Percentiles rank a stretch among this genome's conserved stretches.
phyloP scores from a whole-genome alignment of 2,329 filamentous ascomycete species.

The Helotiales sp. region DNA sequence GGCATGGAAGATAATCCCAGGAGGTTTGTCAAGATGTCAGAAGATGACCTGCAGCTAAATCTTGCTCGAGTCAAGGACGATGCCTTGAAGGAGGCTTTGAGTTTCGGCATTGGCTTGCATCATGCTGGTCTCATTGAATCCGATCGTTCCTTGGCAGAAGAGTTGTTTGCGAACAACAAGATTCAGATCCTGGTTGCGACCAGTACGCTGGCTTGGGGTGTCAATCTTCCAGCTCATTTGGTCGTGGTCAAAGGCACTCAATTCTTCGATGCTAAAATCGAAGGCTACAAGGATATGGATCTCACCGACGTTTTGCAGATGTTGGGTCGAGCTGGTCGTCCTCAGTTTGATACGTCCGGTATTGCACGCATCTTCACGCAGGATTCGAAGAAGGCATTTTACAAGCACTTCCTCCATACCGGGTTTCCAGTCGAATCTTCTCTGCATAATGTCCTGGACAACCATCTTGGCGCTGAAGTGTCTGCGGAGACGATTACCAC shows the following conservation, averaged over 20 bases:
- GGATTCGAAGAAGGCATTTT: constrained; percentile 97
- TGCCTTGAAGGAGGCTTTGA: constrained; percentile 87
- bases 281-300: constrained; percentile 99
- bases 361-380: constrained; percentile 98
- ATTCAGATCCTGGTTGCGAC: constrained; percentile 96
- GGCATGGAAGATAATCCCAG: constrained; percentile 98
- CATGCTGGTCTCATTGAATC: constrained; percentile 96
- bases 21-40: constrained; percentile 89
- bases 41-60: constrained; percentile 88
- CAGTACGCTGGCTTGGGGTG: constrained; percentile 95
- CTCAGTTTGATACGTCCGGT: constrained; percentile 93
- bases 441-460: constrained; percentile 92
- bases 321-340: constrained; percentile 91
- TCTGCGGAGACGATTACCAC: constrained; percentile 90
- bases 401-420: constrained; percentile 98
- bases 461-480: constrained; percentile 93
- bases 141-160: constrained; percentile 87
- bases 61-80: constrained; percentile 91
- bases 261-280: constrained; percentile 96
- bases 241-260: constrained; percentile 98
- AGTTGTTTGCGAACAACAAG: constrained; percentile 96
- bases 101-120: constrained; percentile 94
- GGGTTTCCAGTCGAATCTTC: constrained; percentile 98
- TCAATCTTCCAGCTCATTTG: constrained; percentile 93
- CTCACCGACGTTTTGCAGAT: constrained; percentile 97